Evolutionary conservation across 352 stramenopile genomes (phyloP), one percentile per base, ranked within the genome.

Genomic region (Phytophthora multivora): DNA sequence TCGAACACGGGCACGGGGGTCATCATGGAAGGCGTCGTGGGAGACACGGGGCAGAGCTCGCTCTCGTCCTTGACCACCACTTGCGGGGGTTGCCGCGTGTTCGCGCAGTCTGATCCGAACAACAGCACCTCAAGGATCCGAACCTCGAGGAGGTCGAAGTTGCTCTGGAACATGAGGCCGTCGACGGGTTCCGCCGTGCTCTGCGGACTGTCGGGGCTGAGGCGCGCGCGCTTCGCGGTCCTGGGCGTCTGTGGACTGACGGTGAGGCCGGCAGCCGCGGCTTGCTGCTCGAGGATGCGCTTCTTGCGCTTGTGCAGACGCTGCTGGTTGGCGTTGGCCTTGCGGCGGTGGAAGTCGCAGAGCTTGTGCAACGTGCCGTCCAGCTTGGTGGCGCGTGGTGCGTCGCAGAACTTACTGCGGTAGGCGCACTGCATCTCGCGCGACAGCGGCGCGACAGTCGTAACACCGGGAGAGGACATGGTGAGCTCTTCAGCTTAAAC

Each of bases 291-390:
- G 11, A 75, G 57, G 19, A 75, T 66, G 47, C 51, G 62, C 53
- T 75, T 75, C 67, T 76, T 76, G 63, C 68, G 68, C 46, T 65
- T 68, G 63, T 76, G 68, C 39, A 76, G 50, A 19, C 68, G 68
- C 47, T 76, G 70, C 43, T 86, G 78, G 62, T 79, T 87, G 39
- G 68, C 56, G 35, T 87, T 87, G 50, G 78, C 78, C 39, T 78
- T 79, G 38, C 56, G 66, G 0, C 78, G 70, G 43, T 87, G 78
- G 60, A 79, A 75, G 59, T 84, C 75, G 59, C 75, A 88, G 9
- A 88, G 52, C 4, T 75, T 73, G 59, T 88, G 78, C 49, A 85
- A 21, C 30, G 60, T 69, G 26, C 75, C 75, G 61, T 82, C 66
- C 10, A 75, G 62, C 39, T 88, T 88, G 16, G 62, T 68, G 8